Evolutionary conservation across 805 yeast species (phyloP), one percentile per base, ranked within the genome.

Genomic region (Ogataea zsoltii): DNA sequence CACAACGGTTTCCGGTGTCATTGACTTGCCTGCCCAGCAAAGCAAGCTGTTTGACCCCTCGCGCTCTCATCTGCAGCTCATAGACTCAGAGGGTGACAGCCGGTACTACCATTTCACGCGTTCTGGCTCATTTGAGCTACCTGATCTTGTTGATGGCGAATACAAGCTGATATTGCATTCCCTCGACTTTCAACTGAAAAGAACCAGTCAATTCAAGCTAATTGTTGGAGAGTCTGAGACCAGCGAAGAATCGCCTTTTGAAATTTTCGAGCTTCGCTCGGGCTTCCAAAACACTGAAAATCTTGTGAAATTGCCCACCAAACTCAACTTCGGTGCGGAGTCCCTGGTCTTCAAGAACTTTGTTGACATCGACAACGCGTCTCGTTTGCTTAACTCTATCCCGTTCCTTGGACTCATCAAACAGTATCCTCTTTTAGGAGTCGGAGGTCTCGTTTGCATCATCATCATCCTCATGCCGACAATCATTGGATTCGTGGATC

Each of bases 401-500:
- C 65, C 62, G 7, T 51, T 57, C 37, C 41, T 52, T 13, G 52
- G 56, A 2, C 14, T 54, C 16, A 29, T 55, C 18, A 42, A 38
- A 33, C 42, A 49, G 33, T 41, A 60, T 33, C 64, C 63, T 10
- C 23, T 53, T 4, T 9, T 55, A 1, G 57, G 54, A 4, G 29
- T 42, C 17, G 32, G 41, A 5, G 35, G 45, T 1, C 19, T 41
- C 3, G 39, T 38, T 4, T 33, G 53, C 38, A 28, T 54, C 2
- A 26, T 38, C 2, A 44, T 60, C 2, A 47, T 52, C 2, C n/a
- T 49, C 13, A 31, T 60, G 44, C 67, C 67, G 1, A 37, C 53
- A 4, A 46, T 62, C 12, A 41, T 63, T 14, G 47, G 55, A 14
- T 37, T 38, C n/a, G n/a, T 61, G 7, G 66, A 63, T 34, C 67